Base-by-base conservation (phyloP, 192 early-diverging fungal species). In the Helicostylum pulchrum region DNA sequence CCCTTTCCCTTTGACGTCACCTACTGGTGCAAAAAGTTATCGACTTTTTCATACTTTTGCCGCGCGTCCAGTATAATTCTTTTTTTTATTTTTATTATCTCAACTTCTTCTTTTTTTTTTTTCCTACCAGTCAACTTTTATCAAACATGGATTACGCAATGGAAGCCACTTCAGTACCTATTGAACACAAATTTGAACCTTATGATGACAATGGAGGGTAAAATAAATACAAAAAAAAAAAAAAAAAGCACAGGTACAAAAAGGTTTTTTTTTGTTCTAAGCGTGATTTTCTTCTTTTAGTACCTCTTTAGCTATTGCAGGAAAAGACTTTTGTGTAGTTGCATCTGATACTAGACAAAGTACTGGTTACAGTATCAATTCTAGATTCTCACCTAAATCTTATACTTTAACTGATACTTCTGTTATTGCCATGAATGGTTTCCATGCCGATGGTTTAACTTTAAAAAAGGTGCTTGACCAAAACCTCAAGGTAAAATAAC, bases 311-410 rank as follows among this genome's bases (percentile, higher is more conserved):
- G 92, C 92, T 34, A 92, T 99, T 77, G 91, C 94, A n/a, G 97
- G 97, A 20, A 78, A 90, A 26, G 95, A 97, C 81, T 99, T 90
- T 69, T 91, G 89, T 68, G 73, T 98, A 5, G 79, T 99, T 8
- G 97, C 95, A n/a, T 87, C 90, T 7, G 96, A 99, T 77, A 95
- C 97, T 6, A 90, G 96, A 49, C 93, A 96, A 75, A 93, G 91
- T 71, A 88, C 91, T 73, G 94, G 93, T 34, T 98, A 96, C 83
- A 83, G 71, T 66, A 97, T 99, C 81, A 95, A 98, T 82, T 83
- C 89, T n/a, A 86, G 97, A 51, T 92, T 92, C 76, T 80, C 85
- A 17, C 94, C 94, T 53, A 99, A 99, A 74, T 87, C 91, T 44
- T 93, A 88, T 72, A 80, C 88, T 67, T 81, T 99, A 80, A 85